Base-by-base conservation (phyloP, 257 asterid species). In the Ocimum tenuiflorum region DNA sequence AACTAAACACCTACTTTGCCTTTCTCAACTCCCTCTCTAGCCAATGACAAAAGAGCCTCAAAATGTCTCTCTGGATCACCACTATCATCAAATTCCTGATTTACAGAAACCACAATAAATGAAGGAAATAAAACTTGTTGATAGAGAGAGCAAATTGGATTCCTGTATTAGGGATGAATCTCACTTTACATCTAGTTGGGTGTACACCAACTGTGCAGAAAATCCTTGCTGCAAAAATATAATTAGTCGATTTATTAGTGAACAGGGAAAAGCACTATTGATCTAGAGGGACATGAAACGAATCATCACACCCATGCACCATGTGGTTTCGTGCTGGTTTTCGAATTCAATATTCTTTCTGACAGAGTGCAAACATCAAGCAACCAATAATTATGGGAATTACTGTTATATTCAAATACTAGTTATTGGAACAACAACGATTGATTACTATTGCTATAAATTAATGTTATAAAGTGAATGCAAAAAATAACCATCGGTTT, bases 191-290 rank as follows among this genome's bases (percentile, higher is more conserved):
- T 89, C 99, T 81, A 43, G 99, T 92, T 46, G 99, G 99, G 78
- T 92, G 99, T 79, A 92, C 99, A 62, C 97, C 99, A 54, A 92
- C 99, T 15, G 99, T 92, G 77, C 99, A 92, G 79, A 87, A 89
- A 56, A 92, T 97, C 41, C 97, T 81, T 19, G 90, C 97, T 92
- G 86, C 82, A 52, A 78, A 24, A 65, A 48, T 19, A 23, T 55
- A 57, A 41, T 31, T 31, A 31, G 7, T 31, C 6, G 36, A 31
- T 31, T 31, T 31, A 31, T 31, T 4, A 31, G 36, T 2, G 7
- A 4, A 2, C 7, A 2, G 7, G 36, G 36, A 31, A 31, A 31
- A 31, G 6, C 6, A 31, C 6, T 31, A 31, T 4, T 64, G 60
- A 55, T 63, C n/a, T n/a, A n/a, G n/a, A 36, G 35, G 14, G 70